These are phyloP conservation scores for Pholiota conissans DNA, from an alignment of 768 basidiomycete genomes.

Conservation along the genomic window DNA sequence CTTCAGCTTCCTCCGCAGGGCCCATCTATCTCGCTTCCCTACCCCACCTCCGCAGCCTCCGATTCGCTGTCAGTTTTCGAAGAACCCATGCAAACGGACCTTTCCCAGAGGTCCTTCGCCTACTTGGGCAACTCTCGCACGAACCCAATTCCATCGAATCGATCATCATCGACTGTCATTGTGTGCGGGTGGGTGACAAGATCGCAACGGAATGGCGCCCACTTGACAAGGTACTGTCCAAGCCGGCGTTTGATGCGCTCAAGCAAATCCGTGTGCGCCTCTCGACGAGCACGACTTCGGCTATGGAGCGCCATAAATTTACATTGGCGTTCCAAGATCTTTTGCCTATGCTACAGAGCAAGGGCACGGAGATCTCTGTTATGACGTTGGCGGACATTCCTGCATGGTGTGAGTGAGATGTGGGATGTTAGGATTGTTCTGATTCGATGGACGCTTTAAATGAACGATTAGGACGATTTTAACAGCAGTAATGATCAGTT, in stretches of 20 bases:
- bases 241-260: constrained; percentile 5
- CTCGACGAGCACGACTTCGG: constrained; percentile 11
- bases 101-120: constrained; percentile 16
- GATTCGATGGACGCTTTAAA: background rate
- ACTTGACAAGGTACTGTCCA: constrained; percentile 15
- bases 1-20: constrained; percentile 15
- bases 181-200: constrained; percentile 11
- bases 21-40: constrained; percentile 15
- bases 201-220: constrained; percentile 17
- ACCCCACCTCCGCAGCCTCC: constrained; percentile 12
- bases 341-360: constrained; percentile 5
- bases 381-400: background rate
- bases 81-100: constrained; percentile 11
- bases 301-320: constrained; percentile 1
- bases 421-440: background rate
- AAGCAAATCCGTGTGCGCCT: constrained; percentile 14
- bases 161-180: constrained; percentile 20
- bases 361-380: background rate
- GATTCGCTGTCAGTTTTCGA: constrained; percentile 21
- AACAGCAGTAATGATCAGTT: too few species aligned
- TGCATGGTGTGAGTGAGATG: background rate
- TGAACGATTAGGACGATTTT: too few species aligned
- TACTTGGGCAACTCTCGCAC: constrained; percentile 4
- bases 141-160: background rate
- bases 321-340: constrained; percentile 11